Evolutionary conservation across 2,329 filamentous ascomycete species (phyloP).

Genomic region (Tolypocladium capitatum): DNA sequence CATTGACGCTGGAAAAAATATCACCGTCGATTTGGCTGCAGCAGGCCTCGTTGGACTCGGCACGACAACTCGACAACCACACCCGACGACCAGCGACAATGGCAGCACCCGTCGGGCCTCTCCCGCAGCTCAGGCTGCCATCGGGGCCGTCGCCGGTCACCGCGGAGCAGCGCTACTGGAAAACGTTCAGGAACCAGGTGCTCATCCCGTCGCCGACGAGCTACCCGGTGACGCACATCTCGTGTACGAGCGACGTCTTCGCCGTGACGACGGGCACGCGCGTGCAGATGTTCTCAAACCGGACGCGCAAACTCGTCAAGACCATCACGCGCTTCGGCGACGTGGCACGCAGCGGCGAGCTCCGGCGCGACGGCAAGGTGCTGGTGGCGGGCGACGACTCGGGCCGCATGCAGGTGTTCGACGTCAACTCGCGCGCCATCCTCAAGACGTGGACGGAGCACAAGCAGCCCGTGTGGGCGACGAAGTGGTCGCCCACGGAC

Average conservation of each 20-base stretch:
- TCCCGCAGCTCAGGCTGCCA: slow-evolving; percentile 71
- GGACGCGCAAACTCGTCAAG: slow-evolving; percentile 82
- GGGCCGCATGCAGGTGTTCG: slow-evolving; percentile 89
- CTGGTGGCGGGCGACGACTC: slow-evolving; percentile 84
- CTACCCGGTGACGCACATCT: slow-evolving; percentile 83
- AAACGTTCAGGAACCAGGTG: slow-evolving; percentile 81
- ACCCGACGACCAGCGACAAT: slow-evolving; percentile 37
- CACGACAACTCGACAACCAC: slow-evolving; percentile 4
- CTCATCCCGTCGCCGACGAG: slow-evolving; percentile 83
- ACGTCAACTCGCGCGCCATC: slow-evolving; percentile 76
- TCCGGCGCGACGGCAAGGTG: slow-evolving; percentile 77
- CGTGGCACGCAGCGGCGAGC: slow-evolving; percentile 77
- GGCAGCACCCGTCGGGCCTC: slow-evolving; percentile 61
- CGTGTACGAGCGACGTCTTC: slow-evolving; percentile 63
- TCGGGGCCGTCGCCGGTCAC: slow-evolving; percentile 72
- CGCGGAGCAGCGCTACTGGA: slow-evolving; percentile 93
- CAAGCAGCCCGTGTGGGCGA: slow-evolving; percentile 86
- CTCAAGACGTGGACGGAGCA: slow-evolving; percentile 91
- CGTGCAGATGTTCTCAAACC: slow-evolving; percentile 85
- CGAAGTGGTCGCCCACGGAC: slow-evolving; percentile 81
- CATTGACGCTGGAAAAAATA: slow-evolving; percentile 18
- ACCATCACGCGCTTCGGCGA: slow-evolving; percentile 91
- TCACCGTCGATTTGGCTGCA: slow-evolving; percentile 5
- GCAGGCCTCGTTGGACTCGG: not conserved
- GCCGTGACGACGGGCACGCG: slow-evolving; percentile 90